Conservation (phyloP, 208 protist species). For the Herpetomonas samuelpessoai region DNA sequence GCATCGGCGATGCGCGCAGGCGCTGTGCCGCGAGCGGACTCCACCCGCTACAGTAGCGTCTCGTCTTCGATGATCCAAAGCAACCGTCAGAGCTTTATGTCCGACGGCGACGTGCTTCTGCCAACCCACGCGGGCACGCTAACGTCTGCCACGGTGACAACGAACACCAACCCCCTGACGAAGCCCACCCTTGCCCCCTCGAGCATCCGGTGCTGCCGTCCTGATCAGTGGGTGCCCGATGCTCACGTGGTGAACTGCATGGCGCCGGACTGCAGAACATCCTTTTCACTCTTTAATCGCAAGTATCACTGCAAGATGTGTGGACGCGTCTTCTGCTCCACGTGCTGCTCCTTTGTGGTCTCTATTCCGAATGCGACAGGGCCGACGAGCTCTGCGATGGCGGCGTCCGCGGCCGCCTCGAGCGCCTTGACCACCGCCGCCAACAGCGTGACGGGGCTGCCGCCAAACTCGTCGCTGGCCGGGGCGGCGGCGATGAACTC, state of each 20-base stretch:
- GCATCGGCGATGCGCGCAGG: too few relatives aligned
- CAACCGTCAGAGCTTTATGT: not conserved
- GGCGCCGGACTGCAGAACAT: conserved; percentile 67
- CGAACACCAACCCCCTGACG: conserved; percentile 23
- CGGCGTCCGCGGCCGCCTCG: not conserved
- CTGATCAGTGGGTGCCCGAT: conserved; percentile 67
- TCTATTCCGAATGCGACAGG: not conserved
- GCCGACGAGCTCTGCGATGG: not conserved
- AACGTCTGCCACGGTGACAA: too few relatives aligned
- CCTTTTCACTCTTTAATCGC: conserved; percentile 81
- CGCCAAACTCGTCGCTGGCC: not conserved
- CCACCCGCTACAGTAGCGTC: not conserved
- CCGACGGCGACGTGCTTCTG: not conserved
- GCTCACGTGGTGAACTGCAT: conserved; percentile 79
- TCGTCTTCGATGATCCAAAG: not conserved
- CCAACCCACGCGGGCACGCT: too few relatives aligned
- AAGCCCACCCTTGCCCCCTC: conserved; percentile 61
- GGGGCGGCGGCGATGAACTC: conserved; percentile 1
- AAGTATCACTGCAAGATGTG: conserved; percentile 81
- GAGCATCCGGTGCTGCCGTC: conserved; percentile 52
- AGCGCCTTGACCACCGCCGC: not conserved
- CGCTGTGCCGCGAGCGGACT: too few relatives aligned
- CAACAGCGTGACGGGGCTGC: not conserved
- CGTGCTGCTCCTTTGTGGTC: conserved; percentile 61
- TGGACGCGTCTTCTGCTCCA: conserved; percentile 71